Evolutionary conservation across 805 yeast species (phyloP).

Genomic region (Starmerella cellae): DNA sequence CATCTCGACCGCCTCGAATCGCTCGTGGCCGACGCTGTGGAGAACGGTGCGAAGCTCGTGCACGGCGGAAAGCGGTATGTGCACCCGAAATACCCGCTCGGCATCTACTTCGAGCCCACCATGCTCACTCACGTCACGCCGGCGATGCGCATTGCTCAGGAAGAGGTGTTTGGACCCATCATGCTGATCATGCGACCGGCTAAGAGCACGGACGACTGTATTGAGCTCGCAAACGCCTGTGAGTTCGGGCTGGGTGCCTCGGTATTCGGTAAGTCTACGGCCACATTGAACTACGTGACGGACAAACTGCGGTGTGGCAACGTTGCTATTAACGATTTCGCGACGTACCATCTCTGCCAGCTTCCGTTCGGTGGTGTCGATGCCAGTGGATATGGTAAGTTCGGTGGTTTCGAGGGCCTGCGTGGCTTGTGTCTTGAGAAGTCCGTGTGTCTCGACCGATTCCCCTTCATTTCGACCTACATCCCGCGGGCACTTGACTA

Average conservation of each 20-base stretch:
- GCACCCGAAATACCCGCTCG: slow-evolving; percentile 92
- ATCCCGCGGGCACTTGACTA: slow-evolving; percentile 87
- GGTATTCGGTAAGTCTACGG: slow-evolving; percentile 58
- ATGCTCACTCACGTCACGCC: slow-evolving; percentile 67
- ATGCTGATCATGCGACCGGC: slow-evolving; percentile 63
- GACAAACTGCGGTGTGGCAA: slow-evolving; percentile 64
- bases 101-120: slow-evolving; percentile 88
- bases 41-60: slow-evolving; percentile 65
- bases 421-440: slow-evolving; percentile 80
- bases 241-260: slow-evolving; percentile 88
- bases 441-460: slow-evolving; percentile 72
- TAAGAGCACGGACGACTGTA: slow-evolving; percentile 47
- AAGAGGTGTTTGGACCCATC: slow-evolving; percentile 92
- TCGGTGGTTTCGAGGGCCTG: slow-evolving; percentile 95
- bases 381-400: slow-evolving; percentile 92
- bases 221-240: slow-evolving; percentile 67
- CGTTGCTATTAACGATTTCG: slow-evolving; percentile 95
- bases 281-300: slow-evolving; percentile 49
- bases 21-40: slow-evolving; percentile 60
- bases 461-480: slow-evolving; percentile 57
- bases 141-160: slow-evolving; percentile 65
- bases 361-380: slow-evolving; percentile 92
- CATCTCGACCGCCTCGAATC: slow-evolving; percentile 57
- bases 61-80: slow-evolving; percentile 67
- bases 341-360: slow-evolving; percentile 89